Conservation (phyloP, 768 basidiomycete genomes). For the Termitomyces sp. region DNA sequence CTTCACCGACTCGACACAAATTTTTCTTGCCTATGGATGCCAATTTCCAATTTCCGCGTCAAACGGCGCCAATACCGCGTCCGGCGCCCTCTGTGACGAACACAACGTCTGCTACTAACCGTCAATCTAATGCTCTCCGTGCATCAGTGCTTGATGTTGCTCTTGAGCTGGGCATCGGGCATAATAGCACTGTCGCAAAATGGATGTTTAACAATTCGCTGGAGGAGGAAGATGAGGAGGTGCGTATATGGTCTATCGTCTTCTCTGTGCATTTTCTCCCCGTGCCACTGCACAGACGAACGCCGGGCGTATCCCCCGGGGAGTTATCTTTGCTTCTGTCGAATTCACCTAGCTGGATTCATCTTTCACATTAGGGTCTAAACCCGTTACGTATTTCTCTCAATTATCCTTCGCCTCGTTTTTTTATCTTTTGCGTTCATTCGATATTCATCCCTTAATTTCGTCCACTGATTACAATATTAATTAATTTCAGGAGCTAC, state of each 20-base stretch:
- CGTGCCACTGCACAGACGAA: background rate
- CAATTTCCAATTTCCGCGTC: constrained; percentile 29
- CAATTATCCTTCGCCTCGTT: background rate
- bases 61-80: constrained; percentile 19
- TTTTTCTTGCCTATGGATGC: constrained; percentile 25
- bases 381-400: background rate
- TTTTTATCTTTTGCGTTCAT: background rate
- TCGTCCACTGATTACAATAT: constrained; percentile 1
- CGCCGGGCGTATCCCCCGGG: background rate
- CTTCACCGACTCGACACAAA: background rate
- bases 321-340: background rate
- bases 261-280: background rate
- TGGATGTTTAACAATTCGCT: constrained; percentile 71
- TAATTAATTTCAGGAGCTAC: constrained; percentile 8
- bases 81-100: constrained; percentile 13
- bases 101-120: constrained; percentile 21
- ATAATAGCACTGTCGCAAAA: constrained; percentile 55
- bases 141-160: constrained; percentile 76
- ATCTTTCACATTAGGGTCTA: background rate
- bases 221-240: constrained; percentile 54
- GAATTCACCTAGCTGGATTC: background rate
- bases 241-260: constrained; percentile 16
- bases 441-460: background rate
- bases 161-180: constrained; percentile 61
- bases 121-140: constrained; percentile 58